Evolutionary conservation across 306 rosid species (phyloP).

Genomic region (Trifolium repens): DNA sequence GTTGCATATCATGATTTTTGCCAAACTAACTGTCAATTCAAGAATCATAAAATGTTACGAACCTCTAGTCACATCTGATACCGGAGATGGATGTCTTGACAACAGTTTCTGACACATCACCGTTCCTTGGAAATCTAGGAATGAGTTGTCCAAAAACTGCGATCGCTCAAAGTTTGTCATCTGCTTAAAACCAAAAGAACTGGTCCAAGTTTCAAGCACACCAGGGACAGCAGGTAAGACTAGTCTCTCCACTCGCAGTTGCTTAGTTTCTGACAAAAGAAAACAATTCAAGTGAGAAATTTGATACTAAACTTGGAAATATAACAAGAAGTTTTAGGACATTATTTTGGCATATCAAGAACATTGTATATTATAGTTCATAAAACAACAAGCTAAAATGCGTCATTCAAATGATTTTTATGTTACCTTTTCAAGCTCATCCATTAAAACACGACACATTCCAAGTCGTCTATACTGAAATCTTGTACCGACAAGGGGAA

Average conservation of each 20-base stretch:
- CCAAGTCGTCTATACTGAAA: slow-evolving; percentile 76
- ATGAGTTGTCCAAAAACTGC: slow-evolving; percentile 66
- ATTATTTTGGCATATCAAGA: not conserved
- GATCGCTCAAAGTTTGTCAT: slow-evolving; percentile 66
- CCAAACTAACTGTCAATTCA: not conserved
- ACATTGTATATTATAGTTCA: not conserved
- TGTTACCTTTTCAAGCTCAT: slow-evolving; percentile 85
- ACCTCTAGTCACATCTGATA: slow-evolving; percentile 49
- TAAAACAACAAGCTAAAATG: slow-evolving; percentile 1
- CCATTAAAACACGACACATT: slow-evolving; percentile 82
- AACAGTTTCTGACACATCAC: slow-evolving; percentile 79
- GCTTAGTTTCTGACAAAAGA: slow-evolving; percentile 62
- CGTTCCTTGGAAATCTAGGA: slow-evolving; percentile 80
- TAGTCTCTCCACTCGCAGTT: slow-evolving; percentile 78
- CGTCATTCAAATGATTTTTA: not conserved
- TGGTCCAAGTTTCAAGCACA: slow-evolving; percentile 80
- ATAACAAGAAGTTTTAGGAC: no score
- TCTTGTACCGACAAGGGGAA: slow-evolving; percentile 83
- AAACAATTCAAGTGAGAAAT: slow-evolving; percentile 27
- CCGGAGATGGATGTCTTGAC: slow-evolving; percentile 45
- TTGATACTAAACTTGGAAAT: not conserved
- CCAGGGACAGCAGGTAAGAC: slow-evolving; percentile 76
- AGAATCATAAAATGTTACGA: slow-evolving; percentile 31
- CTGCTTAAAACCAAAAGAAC: slow-evolving; percentile 67
- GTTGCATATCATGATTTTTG: not conserved